Evolutionary conservation across 2,329 filamentous ascomycete genomes (phyloP), one percentile per base, ranked within the genome.

Genomic region (Mariannaea sp.): DNA sequence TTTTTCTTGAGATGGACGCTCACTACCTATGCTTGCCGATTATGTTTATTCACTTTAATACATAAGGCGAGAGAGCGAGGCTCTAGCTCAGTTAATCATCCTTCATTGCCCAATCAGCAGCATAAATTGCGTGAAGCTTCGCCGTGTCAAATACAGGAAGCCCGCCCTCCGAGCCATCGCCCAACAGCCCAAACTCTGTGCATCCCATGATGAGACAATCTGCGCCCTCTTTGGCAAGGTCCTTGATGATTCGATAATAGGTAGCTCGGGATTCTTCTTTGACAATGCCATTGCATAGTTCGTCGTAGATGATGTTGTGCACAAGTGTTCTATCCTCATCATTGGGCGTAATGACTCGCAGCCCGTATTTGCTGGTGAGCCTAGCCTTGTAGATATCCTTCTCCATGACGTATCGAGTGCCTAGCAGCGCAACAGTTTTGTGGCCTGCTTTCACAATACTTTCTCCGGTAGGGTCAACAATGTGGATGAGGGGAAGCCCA

Each of bases 201-300:
- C 64, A 68, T 0, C 65, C 65, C 5, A 68, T 50, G 32, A 68
- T 64, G 2, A 67, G 33, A 20, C 63, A 65, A 1, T 68, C 54
- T 0, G 62, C 62, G 0, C 63, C 65, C 0, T 35, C n/a, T 8
- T 38, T 22, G 0, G 54, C 57, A 1, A 67, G 56, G 0, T 51
- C 36, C 0, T 10, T 12, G 2, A 64, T 64, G 2, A 64, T 29
- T 0, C 16, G 3, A 12, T 47, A 24, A n/a, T 61, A 67, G 1
- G 29, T 38, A 6, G 55, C 20, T 2, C 58, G 43, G 2, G 64
- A 64, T 0, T 43, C 36, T 1, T 55, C 35, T 0, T 43, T 57
- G 36, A 66, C 50, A 1, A 65, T 46, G 0, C 61, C 61, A 0
- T 63, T 64, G 20, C 60, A 66, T 0, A 68, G 57, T 5, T 67